A percentile compares a stretch with the other conserved stretches of the same genome.
Evolutionary conservation across 83 land plant genomes (phyloP).

Genomic region (Isoetes engelmannii): DNA sequence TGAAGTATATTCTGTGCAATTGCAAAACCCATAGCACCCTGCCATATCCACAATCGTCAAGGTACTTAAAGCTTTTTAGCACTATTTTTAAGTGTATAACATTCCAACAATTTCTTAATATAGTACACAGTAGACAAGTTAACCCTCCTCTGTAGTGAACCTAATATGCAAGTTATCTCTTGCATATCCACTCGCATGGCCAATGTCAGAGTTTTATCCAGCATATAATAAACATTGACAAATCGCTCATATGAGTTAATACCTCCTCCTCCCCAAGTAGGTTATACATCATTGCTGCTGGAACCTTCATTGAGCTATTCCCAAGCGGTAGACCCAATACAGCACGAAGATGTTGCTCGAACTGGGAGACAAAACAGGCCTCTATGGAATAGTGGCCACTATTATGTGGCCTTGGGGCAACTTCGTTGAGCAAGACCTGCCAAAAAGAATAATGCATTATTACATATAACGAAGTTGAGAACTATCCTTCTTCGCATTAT

Average conservation of each 20-base stretch:
- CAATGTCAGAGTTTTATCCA: not conserved
- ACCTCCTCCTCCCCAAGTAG: constrained; percentile 93
- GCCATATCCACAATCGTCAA: not conserved
- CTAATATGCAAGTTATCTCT: not conserved
- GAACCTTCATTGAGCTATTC: constrained; percentile 81
- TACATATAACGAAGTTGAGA: not conserved
- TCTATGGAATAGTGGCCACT: constrained; percentile 98
- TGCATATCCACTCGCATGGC: not conserved
- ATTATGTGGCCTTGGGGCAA: constrained; percentile 95
- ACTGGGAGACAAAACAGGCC: constrained; percentile 82
- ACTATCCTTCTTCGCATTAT: not conserved
- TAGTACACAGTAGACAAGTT: not conserved
- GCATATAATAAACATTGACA: not conserved
- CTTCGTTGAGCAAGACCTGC: constrained; percentile 86
- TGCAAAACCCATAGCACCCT: constrained; percentile 76
- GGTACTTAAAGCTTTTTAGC: not conserved
- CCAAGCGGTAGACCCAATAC: constrained; percentile 91
- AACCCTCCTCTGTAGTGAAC: not conserved
- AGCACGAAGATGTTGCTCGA: constrained; percentile 90
- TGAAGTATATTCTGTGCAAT: constrained; percentile 50
- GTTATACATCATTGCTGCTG: constrained; percentile 93
- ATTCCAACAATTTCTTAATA: not conserved
- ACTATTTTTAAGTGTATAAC: not conserved
- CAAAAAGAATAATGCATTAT: not conserved
- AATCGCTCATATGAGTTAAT: not conserved